Evolutionary conservation across 2,329 filamentous ascomycete species (phyloP).

Genomic region (Fusarium duplospermum): DNA sequence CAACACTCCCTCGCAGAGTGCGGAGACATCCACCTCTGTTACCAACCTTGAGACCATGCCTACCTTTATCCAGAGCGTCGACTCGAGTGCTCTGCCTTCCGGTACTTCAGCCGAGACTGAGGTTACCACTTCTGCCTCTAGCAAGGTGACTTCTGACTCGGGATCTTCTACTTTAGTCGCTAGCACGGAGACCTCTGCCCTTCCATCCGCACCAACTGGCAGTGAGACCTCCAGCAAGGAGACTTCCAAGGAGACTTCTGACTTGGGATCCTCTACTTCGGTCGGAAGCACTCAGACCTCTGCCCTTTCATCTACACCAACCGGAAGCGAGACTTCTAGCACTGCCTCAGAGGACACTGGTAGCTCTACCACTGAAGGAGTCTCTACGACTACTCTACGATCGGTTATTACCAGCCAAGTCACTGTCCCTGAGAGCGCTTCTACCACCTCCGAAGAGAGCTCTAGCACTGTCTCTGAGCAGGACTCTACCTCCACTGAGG

Average conservation of each 20-base stretch:
- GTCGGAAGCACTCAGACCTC: neutral
- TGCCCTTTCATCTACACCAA: neutral
- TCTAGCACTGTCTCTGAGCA: conserved; percentile 10
- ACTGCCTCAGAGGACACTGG: conserved; percentile 3
- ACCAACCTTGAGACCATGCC: conserved; percentile 40
- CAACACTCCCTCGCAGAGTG: neutral
- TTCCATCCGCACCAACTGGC: neutral
- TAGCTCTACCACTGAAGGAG: neutral
- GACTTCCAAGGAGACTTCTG: neutral
- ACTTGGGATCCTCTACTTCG: neutral
- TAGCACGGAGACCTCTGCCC: neutral
- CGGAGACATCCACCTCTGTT: conserved; percentile 2
- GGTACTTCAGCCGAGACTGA: neutral
- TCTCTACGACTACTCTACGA: conserved; percentile 13
- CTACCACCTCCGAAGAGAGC: conserved; percentile 5
- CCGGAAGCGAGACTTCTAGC: conserved; percentile 1
- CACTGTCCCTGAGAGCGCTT: conserved; percentile 9
- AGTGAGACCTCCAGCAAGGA: neutral
- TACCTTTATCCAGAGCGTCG: conserved; percentile 20
- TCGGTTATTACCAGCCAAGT: conserved; percentile 22
- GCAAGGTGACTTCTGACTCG: neutral
- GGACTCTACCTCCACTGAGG: neutral
- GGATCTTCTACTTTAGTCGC: neutral
- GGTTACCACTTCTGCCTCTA: neutral
- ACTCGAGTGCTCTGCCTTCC: conserved; percentile 30